Evolutionary conservation across 2,329 filamentous ascomycete species (phyloP), one percentile per base, ranked within the genome.

Genomic region (Cordyceps tenuipes): DNA sequence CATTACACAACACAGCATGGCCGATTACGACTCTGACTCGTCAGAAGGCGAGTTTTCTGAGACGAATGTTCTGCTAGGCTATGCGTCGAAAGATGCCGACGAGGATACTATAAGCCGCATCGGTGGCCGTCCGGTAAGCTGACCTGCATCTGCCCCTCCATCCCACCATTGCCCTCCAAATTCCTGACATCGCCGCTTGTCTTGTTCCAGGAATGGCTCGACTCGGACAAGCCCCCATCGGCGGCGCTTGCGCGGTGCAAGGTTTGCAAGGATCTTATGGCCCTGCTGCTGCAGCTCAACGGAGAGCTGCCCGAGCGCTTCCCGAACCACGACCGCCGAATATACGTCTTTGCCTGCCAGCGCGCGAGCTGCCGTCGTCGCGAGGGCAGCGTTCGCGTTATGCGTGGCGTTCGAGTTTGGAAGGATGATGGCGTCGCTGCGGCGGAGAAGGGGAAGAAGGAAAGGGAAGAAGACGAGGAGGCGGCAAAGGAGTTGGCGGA

Each of bases 31-130:
- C 67, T 95, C 90, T 70, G 92, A 97, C 68, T 93, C 90, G 31
- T 89, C 84, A 48, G 86, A 85, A 15, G 82, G 84, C 6, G 81
- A 85, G 51, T 91, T 85, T 63, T 88, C 86, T 19, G 87, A 90
- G 72, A 97, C 94, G 7, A 90, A 89, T 65, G 91, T 97, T 2
- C 83, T 97, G 1, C 82, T 99, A 13, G 94, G 94, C 5, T 99
- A 96, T 72, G 89, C 91, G 3, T 89, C 89, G 1, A 85, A 86
- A 70, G 90, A 96, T 59, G 77, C 85, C 15, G 88, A 86, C 59
- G 87, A 90, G 64, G 93, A 99, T 72, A 82, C 83, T 13, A 87
- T 96, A 69, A 97, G 90, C 73, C 90, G 93, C 66, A 79, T 99
- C 12, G 94, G 94, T 65, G 94, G 94, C 59, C 81, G 79, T 68